Base-by-base conservation (phyloP, 2,329 filamentous ascomycete genomes). In the Calonectria fujianensis region DNA sequence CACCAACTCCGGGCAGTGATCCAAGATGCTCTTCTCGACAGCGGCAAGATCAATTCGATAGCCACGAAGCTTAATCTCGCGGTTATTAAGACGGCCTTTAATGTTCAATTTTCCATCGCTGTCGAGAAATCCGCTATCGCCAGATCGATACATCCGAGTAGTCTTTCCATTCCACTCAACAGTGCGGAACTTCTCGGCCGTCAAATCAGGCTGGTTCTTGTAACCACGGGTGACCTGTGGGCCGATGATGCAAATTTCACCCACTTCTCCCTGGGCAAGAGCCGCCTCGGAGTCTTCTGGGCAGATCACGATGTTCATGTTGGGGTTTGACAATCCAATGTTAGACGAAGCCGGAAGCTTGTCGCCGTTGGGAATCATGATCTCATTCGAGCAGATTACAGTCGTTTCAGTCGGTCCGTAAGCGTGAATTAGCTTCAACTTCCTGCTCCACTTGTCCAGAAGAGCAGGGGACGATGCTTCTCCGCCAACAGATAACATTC, bases 151-250 rank as follows among this genome's bases (percentile, higher is more conserved):
- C 51, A 54, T 54, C 5, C 51, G 29, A 20, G 51, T 31, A n/a
- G 51, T 20, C 31, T 54, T 9, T 10, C 51, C 51, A 54, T 54
- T 54, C 27, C 31, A 54, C 10, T 54, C 29, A 4, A 54, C 7
- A 1, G 29, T 32, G 8, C 51, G 51, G 29, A 54, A 54, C 29
- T 54, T 54, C 7, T 54, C 51, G 4, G 51, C 51, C 3, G 51
- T 54, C 7, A 54, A 29, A 13, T 54, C 51, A 20, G 51, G 14
- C 51, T 54, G 51, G 8, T 20, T 31, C 27, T 31, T 54, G 29
- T 54, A 54, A n/a, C 51, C 51, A 10, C 51, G 51, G 27, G 51
- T 54, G 20, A 54, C 51, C 29, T 54, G 51, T 3, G 51, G 51
- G 29, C 51, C 51, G 29, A 54, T 20, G 29, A 54, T 54, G 29